These are phyloP conservation scores for Isatis lusitanica DNA, from an alignment of 441 rosid species.

Conservation along the genomic window DNA sequence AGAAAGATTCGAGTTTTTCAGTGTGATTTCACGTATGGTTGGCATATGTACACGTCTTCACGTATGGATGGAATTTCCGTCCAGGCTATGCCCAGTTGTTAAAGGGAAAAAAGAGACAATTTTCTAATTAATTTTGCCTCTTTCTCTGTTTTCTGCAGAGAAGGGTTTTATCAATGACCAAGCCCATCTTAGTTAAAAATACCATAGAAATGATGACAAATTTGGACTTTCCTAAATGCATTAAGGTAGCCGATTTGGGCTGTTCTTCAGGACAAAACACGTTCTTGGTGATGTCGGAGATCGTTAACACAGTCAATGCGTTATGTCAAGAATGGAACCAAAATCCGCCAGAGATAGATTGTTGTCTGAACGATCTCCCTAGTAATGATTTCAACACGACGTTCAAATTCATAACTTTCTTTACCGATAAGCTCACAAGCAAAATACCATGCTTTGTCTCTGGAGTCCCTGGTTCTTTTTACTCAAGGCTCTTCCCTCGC, in stretches of 20 bases:
- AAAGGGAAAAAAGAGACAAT: too few relatives aligned
- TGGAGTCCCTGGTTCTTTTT: slow-evolving; percentile 51
- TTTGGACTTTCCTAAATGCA: slow-evolving; percentile 21
- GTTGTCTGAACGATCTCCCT: slow-evolving; percentile 54
- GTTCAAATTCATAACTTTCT: slow-evolving; percentile 35
- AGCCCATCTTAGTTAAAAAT: slow-evolving; percentile 3
- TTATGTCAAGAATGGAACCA: not conserved
- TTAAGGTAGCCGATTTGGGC: slow-evolving; percentile 31
- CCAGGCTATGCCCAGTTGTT: too few relatives aligned
- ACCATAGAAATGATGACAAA: slow-evolving; percentile 21
- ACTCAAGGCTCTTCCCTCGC: slow-evolving; percentile 44
- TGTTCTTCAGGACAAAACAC: slow-evolving; percentile 35
- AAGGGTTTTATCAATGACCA: not conserved
- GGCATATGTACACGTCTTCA: too few relatives aligned
- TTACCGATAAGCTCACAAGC: slow-evolving; percentile 3
- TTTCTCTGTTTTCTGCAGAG: not conserved
- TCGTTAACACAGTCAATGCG: slow-evolving; percentile 22
- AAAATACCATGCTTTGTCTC: slow-evolving; percentile 28
- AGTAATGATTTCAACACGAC: slow-evolving; percentile 54
- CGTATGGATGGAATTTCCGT: too few relatives aligned
- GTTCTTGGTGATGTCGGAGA: slow-evolving; percentile 22
- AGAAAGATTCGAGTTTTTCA: too few relatives aligned
- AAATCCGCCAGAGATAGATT: slow-evolving; percentile 37
- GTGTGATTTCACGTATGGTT: too few relatives aligned
- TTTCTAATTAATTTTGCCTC: not conserved